phyloP scores from a whole-genome alignment of 768 basidiomycete genomes.

The Nidularia pulvinata region DNA sequence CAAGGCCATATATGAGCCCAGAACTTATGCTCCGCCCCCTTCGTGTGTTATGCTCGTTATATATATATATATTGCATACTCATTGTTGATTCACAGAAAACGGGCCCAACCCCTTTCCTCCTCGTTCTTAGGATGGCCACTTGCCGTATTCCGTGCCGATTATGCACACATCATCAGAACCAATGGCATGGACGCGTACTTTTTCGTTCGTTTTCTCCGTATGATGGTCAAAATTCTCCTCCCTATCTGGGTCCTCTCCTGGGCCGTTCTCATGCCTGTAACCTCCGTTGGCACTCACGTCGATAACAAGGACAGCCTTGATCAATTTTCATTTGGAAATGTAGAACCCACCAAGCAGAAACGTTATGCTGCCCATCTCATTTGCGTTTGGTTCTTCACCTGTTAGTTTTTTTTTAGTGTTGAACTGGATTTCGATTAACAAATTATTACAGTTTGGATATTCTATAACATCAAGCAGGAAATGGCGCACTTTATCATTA shows the following conservation, averaged over 20 bases:
- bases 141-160: conserved; percentile 60
- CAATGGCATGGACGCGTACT: conserved; percentile 91
- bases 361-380: conserved; percentile 79
- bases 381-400: conserved; percentile 78
- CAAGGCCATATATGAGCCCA: conserved; percentile 87
- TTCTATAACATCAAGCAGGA: conserved; percentile 81
- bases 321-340: conserved; percentile 83
- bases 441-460: conserved; percentile 71
- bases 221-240: conserved; percentile 83
- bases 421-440: background rate
- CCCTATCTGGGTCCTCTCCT: conserved; percentile 92
- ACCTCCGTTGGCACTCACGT: conserved; percentile 53
- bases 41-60: conserved; percentile 25
- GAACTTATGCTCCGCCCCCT: conserved; percentile 60
- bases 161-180: conserved; percentile 58
- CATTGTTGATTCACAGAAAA: conserved; percentile 37
- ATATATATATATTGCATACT: background rate
- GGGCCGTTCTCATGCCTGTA: conserved; percentile 83
- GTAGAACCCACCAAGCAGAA: conserved; percentile 43
- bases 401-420: conserved; percentile 42
- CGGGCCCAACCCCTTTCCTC: conserved; percentile 53
- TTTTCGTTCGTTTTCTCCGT: conserved; percentile 87
- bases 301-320: conserved; percentile 51
- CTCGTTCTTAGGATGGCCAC: conserved; percentile 63
- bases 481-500: conserved; percentile 76